A percentile compares a stretch with the other conserved stretches of the same genome.
phyloP scores from a whole-genome alignment of 345 rosid species.

The Gossypium sturtianum region DNA sequence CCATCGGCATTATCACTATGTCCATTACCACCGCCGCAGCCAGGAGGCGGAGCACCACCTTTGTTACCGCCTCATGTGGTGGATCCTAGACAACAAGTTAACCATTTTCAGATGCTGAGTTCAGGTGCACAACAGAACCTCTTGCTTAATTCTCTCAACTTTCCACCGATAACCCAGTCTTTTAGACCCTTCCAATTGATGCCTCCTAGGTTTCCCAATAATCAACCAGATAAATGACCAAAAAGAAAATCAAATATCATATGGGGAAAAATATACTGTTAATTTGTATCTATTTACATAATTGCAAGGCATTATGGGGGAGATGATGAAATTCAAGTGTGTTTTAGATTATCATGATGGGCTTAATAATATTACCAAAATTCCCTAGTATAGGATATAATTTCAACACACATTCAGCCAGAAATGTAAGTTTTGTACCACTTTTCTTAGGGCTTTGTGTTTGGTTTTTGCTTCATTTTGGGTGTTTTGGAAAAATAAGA shows the following conservation, averaged over 20 bases:
- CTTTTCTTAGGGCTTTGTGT: conserved; percentile 6
- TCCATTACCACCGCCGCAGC: conserved; percentile 20
- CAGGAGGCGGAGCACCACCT: conserved; percentile 33
- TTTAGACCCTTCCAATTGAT: conserved; percentile 10
- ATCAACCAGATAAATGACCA: conserved; percentile 21
- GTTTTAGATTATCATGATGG: too few relatives aligned
- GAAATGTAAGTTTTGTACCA: background rate
- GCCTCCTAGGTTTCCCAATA: conserved; percentile 28
- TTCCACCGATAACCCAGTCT: conserved; percentile 5
- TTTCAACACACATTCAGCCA: too few relatives aligned
- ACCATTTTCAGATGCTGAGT: conserved; percentile 44
- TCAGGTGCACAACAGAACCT: conserved; percentile 27
- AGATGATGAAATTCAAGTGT: background rate
- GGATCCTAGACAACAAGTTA: conserved; percentile 42
- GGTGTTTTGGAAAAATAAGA: background rate
- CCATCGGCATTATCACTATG: conserved; percentile 33
- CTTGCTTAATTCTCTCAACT: conserved; percentile 4
- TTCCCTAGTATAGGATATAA: too few relatives aligned
- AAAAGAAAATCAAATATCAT: background rate
- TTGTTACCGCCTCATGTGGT: conserved; percentile 28
- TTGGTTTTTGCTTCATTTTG: conserved; percentile 4
- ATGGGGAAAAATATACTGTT: background rate
- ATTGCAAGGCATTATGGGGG: conserved; percentile 5
- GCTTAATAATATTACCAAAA: too few relatives aligned
- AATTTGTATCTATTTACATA: background rate